Evolutionary conservation across 1,139 yeast species (phyloP).

Genomic region (Geotrichum carabidarum): DNA sequence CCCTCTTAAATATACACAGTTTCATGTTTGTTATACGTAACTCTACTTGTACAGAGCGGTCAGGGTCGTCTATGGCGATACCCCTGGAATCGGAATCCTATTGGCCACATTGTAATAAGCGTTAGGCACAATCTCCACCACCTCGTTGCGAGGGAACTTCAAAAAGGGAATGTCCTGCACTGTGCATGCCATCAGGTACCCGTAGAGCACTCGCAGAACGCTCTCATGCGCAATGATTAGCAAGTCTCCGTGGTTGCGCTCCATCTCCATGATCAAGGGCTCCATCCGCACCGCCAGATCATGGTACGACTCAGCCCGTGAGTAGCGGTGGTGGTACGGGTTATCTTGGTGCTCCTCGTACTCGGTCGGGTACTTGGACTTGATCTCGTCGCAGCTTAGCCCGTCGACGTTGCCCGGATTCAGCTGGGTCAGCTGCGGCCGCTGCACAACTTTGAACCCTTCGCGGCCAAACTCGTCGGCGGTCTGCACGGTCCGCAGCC

Average conservation of each 20-base stretch:
- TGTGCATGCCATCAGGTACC: slow-evolving; percentile 88
- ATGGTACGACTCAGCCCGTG: slow-evolving; percentile 91
- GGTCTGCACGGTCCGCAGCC: slow-evolving; percentile 76
- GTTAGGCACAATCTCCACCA: slow-evolving; percentile 80
- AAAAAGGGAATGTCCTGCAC: slow-evolving; percentile 79
- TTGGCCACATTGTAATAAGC: slow-evolving; percentile 78
- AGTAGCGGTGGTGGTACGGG: slow-evolving; percentile 89
- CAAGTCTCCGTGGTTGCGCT: slow-evolving; percentile 81
- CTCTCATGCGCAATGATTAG: slow-evolving; percentile 91
- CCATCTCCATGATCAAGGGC: slow-evolving; percentile 88
- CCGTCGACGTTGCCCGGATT: slow-evolving; percentile 88
- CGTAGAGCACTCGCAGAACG: slow-evolving; percentile 80
- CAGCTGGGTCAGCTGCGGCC: slow-evolving; percentile 79
- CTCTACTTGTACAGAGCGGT: too few relatives aligned
- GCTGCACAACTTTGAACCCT: slow-evolving; percentile 42
- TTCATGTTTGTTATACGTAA: too few relatives aligned
- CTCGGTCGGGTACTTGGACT: slow-evolving; percentile 60
- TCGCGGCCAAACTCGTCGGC: slow-evolving; percentile 45
- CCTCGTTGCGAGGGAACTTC: slow-evolving; percentile 71
- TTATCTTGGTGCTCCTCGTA: slow-evolving; percentile 60
- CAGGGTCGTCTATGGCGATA: slow-evolving; percentile 21
- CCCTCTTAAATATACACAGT: too few relatives aligned
- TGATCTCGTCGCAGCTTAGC: slow-evolving; percentile 56
- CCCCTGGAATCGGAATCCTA: slow-evolving; percentile 43
- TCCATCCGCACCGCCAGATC: slow-evolving; percentile 93